These are phyloP conservation scores for Debaryomyces sp. DNA, from an alignment of 1,139 yeast genomes.

Conservation along the genomic window DNA sequence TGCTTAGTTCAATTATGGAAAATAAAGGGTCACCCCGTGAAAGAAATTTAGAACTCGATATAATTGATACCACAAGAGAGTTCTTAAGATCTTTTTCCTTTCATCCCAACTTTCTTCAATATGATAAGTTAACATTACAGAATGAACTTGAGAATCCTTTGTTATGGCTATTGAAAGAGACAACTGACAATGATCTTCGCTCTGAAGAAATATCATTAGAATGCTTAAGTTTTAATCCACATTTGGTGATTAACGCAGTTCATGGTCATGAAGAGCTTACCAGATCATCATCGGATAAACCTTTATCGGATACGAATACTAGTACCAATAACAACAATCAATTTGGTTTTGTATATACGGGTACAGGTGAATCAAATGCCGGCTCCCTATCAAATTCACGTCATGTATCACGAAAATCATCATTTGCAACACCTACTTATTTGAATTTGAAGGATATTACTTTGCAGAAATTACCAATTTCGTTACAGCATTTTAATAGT, in stretches of 20 bases:
- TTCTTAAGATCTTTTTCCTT: conserved; percentile 32
- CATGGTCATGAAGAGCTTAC: neutral
- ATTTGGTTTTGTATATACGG: conserved; percentile 2
- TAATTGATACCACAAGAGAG: conserved; percentile 13
- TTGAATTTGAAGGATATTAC: conserved; percentile 19
- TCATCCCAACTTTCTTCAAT: conserved; percentile 50
- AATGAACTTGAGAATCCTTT: conserved; percentile 47
- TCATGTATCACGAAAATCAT: conserved; percentile 28
- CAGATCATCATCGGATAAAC: neutral
- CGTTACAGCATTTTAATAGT: conserved; percentile 20
- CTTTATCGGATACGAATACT: neutral
- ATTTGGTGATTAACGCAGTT: conserved; percentile 4
- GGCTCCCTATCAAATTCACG: conserved; percentile 9
- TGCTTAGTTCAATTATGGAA: conserved; percentile 7
- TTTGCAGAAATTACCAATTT: conserved; percentile 16
- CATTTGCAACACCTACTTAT: conserved; percentile 29
- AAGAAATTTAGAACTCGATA: conserved; percentile 6
- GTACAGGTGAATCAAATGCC: conserved; percentile 6
- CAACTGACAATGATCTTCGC: conserved; percentile 22
- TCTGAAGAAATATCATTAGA: conserved; percentile 37
- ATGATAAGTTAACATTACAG: conserved; percentile 29
- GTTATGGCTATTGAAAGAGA: conserved; percentile 31
- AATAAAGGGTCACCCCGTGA: conserved; percentile 13
- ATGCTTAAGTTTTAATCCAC: conserved; percentile 36
- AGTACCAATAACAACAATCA: too few relatives aligned